Evolutionary conservation across 768 basidiomycete species (phyloP).

Genomic region (Pleurotus salmoneostramineus): DNA sequence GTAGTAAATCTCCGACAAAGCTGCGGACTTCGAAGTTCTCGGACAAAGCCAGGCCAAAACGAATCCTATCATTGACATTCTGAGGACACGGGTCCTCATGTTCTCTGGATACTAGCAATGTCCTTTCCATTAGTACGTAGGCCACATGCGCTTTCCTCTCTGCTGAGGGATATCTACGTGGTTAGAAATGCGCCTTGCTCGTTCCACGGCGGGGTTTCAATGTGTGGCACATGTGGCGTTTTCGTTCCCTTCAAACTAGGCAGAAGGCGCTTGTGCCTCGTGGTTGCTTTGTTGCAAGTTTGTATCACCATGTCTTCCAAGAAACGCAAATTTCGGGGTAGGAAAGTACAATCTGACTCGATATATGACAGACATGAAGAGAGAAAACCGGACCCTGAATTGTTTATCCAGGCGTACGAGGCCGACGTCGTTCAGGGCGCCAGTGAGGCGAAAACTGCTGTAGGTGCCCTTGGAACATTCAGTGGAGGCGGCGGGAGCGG

Average conservation of each 20-base stretch:
- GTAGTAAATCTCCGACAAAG: background rate
- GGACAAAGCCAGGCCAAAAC: too few species aligned
- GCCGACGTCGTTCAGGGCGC: slow-evolving; percentile 64
- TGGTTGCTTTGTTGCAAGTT: background rate
- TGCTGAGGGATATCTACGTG: too few species aligned
- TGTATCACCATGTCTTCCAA: background rate
- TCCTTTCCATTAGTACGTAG: too few species aligned
- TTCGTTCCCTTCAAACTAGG: background rate
- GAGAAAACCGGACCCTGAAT: slow-evolving; percentile 20
- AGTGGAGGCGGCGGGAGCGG: slow-evolving; percentile 20
- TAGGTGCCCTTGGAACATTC: slow-evolving; percentile 29
- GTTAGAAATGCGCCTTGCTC: too few species aligned
- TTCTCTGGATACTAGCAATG: too few species aligned
- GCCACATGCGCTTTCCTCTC: too few species aligned
- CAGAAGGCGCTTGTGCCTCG: background rate
- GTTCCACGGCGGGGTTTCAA: background rate
- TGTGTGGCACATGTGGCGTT: background rate
- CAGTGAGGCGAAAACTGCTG: slow-evolving; percentile 29
- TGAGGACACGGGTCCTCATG: too few species aligned
- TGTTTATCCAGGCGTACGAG: slow-evolving; percentile 72
- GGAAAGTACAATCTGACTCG: background rate
- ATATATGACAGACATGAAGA: background rate
- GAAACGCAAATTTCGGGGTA: slow-evolving; percentile 5
- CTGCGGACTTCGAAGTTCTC: background rate
- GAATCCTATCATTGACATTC: too few species aligned